Base-by-base conservation (phyloP, 1,139 yeast species). In the Candida gigantensis region DNA sequence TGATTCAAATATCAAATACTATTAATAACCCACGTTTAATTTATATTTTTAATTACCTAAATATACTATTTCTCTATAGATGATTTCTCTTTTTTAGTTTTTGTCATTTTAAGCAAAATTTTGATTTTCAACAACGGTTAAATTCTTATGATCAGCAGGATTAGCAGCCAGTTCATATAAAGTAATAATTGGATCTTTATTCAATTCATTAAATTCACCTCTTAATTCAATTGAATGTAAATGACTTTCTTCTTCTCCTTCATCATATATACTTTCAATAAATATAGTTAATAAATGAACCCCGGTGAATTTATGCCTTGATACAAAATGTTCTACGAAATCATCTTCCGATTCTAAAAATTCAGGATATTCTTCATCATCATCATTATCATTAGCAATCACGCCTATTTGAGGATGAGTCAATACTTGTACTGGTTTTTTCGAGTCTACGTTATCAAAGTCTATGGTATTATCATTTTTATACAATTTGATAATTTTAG, bases 151-250 rank as follows among this genome's bases (percentile, higher is more conserved):
- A 55, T 90, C 97, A 3, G 84, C 79, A 0, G 96, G 96, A 54
- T 89, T 89, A 5, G 97, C 94, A 1, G 96, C 95, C 43, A 89
- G 79, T 58, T 90, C 97, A 58, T 90, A 90, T 18, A 84, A 54
- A 1, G 95, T 72, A 14, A 84, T 73, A 13, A 86, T 80, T 0
- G 95, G 95, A 41, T 78, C 87, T 49, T 72, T 76, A 35, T 68
- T 62, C 43, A 81, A 59, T 39, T 77, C 79, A 4, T 82, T 74
- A 56, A 71, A 81, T 47, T 85, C 94, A 1, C 97, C 97, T 36
- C 97, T 66, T 24, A 92, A 58, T 40, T 95, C 97, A 34, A 89
- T 62, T 52, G 81, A 84, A 49, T 82, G 82, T 2, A 89, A 45
- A 41, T 71, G 77, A 6, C 81, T 68, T 24, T 72, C 67, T 19